Percentiles rank a stretch among this genome's conserved stretches.
These are phyloP conservation scores for Micromonas pusilla DNA, from an alignment of 139 green algal species.

Conservation along the genomic window DNA sequence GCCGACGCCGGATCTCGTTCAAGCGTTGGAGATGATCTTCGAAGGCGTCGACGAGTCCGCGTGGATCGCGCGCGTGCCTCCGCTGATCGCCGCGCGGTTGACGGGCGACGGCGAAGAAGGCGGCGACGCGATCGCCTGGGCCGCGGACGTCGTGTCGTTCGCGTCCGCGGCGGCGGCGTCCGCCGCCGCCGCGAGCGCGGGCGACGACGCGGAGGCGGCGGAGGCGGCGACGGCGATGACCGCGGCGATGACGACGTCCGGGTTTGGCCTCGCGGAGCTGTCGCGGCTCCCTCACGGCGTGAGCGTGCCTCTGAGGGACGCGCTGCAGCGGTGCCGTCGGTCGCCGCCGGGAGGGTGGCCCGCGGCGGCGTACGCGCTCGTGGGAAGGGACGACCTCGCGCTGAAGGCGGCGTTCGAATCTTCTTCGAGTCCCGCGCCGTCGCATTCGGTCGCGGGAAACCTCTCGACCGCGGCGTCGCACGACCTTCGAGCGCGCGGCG, in stretches of 20 bases:
- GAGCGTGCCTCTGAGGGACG: constrained; percentile 64
- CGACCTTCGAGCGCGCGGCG: no score
- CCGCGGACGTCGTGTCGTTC: neutral
- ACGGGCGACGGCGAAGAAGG: neutral
- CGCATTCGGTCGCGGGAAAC: no score
- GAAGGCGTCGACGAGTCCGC: neutral
- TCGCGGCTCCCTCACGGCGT: constrained; percentile 63
- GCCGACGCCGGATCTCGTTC: neutral
- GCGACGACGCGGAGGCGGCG: neutral
- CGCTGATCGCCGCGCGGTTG: neutral
- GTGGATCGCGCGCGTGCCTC: neutral
- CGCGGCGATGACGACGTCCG: constrained; percentile 30
- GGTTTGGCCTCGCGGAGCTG: constrained; percentile 55
- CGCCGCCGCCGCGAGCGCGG: neutral
- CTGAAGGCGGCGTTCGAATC: constrained; percentile 13
- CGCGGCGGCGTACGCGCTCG: constrained; percentile 65
- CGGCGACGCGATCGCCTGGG: no score
- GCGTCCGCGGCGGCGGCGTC: neutral
- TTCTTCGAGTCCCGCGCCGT: neutral
- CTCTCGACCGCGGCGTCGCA: no score
- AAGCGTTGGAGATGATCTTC: neutral
- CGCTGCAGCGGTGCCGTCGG: constrained; percentile 53
- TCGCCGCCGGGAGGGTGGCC: constrained; percentile 66
- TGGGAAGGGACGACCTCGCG: constrained; percentile 78
- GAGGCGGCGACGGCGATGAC: neutral